These are phyloP conservation scores for Boletus semigastroideus DNA, from an alignment of 1,284 basidiomycete species.

Conservation along the genomic window DNA sequence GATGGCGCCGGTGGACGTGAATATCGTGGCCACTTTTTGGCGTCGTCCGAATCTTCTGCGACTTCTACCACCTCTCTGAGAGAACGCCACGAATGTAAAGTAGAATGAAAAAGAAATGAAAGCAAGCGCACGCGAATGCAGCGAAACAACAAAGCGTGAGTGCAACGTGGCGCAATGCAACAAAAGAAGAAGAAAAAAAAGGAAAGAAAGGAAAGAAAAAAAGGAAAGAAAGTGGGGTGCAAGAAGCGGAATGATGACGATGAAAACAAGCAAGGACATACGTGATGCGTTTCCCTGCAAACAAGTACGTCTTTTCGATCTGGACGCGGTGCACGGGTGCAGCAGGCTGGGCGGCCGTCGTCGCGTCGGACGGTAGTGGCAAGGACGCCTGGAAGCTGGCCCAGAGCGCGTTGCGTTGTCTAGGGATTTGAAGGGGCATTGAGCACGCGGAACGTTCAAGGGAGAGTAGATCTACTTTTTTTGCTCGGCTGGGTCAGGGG, in stretches of 20 bases:
- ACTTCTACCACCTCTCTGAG: constrained; percentile 71
- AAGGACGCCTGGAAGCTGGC: constrained; percentile 58
- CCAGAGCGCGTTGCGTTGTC: constrained; percentile 54
- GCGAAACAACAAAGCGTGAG: neutral
- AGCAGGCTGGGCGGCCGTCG: too few relatives aligned
- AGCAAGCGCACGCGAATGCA: neutral
- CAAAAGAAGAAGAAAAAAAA: too few relatives aligned
- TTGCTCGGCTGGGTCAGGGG: constrained; percentile 37
- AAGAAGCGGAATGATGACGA: too few relatives aligned
- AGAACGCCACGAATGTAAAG: neutral
- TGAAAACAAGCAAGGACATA: constrained; percentile 38
- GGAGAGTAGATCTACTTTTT: constrained; percentile 39
- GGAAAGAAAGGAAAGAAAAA: neutral
- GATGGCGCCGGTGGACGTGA: constrained; percentile 22
- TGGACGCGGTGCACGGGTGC: constrained; percentile 47
- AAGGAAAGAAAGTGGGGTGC: too few relatives aligned
- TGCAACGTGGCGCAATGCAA: neutral
- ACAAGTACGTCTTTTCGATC: constrained; percentile 65
- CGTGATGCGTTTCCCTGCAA: constrained; percentile 73
- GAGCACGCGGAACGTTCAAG: constrained; percentile 2
- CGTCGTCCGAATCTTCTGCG: constrained; percentile 66
- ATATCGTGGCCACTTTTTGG: constrained; percentile 68
- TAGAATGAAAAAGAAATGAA: neutral
- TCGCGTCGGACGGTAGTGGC: constrained; percentile 11
- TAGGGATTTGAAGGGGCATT: neutral